phyloP scores from a whole-genome alignment of 139 green algal genomes.

The Tetradesmus lagerheimii region DNA sequence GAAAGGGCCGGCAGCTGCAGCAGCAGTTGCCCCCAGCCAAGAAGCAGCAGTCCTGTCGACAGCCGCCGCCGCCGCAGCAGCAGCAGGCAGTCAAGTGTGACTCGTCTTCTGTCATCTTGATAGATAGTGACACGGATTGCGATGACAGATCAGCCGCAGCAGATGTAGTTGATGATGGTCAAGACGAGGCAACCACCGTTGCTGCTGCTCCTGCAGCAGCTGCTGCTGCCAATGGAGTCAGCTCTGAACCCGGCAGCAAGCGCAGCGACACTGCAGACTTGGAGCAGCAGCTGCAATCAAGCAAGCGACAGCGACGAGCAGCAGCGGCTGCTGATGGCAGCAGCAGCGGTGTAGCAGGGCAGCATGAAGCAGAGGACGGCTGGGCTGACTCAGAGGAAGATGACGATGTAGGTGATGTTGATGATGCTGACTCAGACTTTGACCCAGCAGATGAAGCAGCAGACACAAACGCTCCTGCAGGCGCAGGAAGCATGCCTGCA shows the following conservation, averaged over 20 bases:
- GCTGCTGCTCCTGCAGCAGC: constrained; percentile 1
- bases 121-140: neutral
- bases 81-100: neutral
- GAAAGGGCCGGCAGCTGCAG: neutral
- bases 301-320: neutral
- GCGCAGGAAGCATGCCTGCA: too few relatives aligned
- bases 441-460: constrained; percentile 10
- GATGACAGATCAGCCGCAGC: neutral
- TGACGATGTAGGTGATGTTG: neutral
- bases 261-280: neutral
- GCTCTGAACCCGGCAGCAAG: neutral
- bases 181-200: neutral
- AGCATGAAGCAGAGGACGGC: neutral
- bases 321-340: neutral
- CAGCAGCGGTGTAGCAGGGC: neutral
- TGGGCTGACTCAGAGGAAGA: neutral
- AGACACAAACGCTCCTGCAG: neutral
- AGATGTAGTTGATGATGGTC: neutral
- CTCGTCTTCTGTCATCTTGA: neutral
- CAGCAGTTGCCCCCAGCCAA: neutral
- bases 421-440: neutral
- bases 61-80: neutral
- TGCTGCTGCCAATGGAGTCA: neutral
- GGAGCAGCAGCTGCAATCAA: neutral
- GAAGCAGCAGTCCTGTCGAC: neutral